A percentile compares a stretch with the other conserved stretches of the same genome.
These are phyloP conservation scores for Gremmenia infestans DNA, from an alignment of 2,329 filamentous ascomycete species.

Conservation along the genomic window DNA sequence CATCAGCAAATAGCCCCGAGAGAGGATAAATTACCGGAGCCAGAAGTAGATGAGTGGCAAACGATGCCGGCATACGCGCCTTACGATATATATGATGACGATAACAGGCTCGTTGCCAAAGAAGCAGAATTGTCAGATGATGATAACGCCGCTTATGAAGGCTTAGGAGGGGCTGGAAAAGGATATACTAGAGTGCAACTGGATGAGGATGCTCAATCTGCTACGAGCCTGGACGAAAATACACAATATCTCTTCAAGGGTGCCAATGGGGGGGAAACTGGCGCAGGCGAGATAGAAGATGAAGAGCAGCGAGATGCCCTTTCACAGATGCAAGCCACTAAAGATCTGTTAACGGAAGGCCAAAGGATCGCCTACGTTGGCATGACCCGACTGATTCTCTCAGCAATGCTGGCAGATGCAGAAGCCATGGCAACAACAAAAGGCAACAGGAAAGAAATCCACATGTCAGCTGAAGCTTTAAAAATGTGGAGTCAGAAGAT, in stretches of 20 bases:
- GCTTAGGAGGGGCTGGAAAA: constrained; percentile 83
- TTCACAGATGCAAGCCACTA: constrained; percentile 91
- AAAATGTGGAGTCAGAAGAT: constrained; percentile 98
- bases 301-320: constrained; percentile 83
- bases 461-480: constrained; percentile 67
- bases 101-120: constrained; percentile 78
- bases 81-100: constrained; percentile 94
- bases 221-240: constrained; percentile 95
- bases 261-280: constrained; percentile 46
- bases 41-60: constrained; percentile 77
- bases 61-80: constrained; percentile 89
- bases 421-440: constrained; percentile 54
- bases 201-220: constrained; percentile 90
- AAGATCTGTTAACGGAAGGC: constrained; percentile 89
- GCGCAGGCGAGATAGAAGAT: constrained; percentile 57
- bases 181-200: constrained; percentile 94
- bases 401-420: constrained; percentile 66
- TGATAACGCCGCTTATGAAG: constrained; percentile 63
- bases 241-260: constrained; percentile 93
- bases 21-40: constrained; percentile 44
- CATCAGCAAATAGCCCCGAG: constrained; percentile 70
- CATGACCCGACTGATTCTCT: constrained; percentile 75
- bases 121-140: constrained; percentile 69
- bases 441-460: constrained; percentile 66
- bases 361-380: constrained; percentile 96